Evolutionary conservation across 768 basidiomycete genomes (phyloP).

Genomic region (Tylopilus vinaceipallidus): DNA sequence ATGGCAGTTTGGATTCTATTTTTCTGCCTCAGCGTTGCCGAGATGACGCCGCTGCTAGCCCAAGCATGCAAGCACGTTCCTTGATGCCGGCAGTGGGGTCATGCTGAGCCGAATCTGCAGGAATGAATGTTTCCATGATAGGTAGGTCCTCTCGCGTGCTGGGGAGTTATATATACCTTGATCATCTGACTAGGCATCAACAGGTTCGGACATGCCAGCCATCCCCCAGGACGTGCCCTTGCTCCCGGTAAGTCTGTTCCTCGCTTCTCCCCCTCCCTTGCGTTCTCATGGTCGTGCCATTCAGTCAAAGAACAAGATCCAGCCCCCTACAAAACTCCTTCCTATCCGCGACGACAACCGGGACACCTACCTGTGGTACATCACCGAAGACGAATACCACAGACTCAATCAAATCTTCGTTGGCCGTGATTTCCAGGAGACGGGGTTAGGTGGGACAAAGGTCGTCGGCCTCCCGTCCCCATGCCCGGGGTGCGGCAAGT

Average conservation of each 20-base stretch:
- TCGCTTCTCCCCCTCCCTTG: neutral
- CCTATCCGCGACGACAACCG: neutral
- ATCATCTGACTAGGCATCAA: too few species aligned
- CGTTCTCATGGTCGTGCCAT: neutral
- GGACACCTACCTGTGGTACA: conserved; percentile 13
- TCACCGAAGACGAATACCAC: conserved; percentile 18
- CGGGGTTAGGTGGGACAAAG: conserved; percentile 13
- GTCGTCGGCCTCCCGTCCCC: conserved; percentile 8
- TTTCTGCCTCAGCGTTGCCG: too few species aligned
- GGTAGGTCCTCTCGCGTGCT: neutral
- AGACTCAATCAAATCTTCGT: conserved; percentile 13
- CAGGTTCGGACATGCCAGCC: conserved; percentile 3
- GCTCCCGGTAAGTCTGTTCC: conserved; percentile 2
- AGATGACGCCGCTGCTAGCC: too few species aligned
- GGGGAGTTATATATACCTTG: too few species aligned
- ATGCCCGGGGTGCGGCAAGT: conserved; percentile 14
- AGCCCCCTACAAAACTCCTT: conserved; percentile 8
- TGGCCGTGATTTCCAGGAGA: conserved; percentile 12
- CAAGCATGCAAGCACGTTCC: neutral
- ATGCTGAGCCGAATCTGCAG: neutral
- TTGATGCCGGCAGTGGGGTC: neutral
- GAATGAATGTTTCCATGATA: neutral
- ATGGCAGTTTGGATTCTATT: too few species aligned
- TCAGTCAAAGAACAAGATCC: conserved; percentile 8
- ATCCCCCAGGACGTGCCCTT: conserved; percentile 7